A percentile compares a stretch with the other conserved stretches of the same genome.
Conservation (phyloP, 345 rosid species). For the Hypericum perforatum region DNA sequence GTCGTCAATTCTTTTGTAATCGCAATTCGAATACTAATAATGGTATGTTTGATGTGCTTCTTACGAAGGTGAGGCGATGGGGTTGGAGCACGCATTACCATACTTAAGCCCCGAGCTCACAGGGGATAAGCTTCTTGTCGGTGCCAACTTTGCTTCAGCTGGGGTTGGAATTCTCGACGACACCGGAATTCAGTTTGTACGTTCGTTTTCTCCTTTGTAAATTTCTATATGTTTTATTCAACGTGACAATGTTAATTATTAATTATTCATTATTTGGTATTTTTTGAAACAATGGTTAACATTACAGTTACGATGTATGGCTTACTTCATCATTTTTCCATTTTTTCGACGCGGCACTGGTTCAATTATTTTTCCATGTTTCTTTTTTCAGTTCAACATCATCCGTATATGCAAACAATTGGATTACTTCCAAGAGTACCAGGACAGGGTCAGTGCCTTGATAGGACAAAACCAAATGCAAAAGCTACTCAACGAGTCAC, state of each 20-base stretch:
- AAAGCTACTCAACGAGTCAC: conserved; percentile 8
- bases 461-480: conserved; percentile 3
- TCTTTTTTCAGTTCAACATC: conserved; percentile 8
- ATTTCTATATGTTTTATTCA: background rate
- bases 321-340: background rate
- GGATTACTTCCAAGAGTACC: conserved; percentile 10
- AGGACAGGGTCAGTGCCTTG: conserved; percentile 3
- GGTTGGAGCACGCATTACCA: conserved; percentile 13
- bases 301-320: background rate
- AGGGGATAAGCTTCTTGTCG: conserved; percentile 13
- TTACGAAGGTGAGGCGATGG: conserved; percentile 8
- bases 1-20: background rate
- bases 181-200: conserved; percentile 18
- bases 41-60: background rate
- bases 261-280: background rate
- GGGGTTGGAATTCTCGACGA: conserved; percentile 19
- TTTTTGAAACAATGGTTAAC: background rate
- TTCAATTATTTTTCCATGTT: background rate
- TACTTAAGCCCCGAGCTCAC: conserved; percentile 14
- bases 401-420: conserved; percentile 9
- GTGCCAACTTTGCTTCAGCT: conserved; percentile 22
- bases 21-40: background rate
- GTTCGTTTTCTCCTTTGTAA: background rate
- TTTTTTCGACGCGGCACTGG: background rate
- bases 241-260: background rate